Base-by-base conservation (phyloP, 2,329 filamentous ascomycete genomes). In the Colletotrichum filicis region DNA sequence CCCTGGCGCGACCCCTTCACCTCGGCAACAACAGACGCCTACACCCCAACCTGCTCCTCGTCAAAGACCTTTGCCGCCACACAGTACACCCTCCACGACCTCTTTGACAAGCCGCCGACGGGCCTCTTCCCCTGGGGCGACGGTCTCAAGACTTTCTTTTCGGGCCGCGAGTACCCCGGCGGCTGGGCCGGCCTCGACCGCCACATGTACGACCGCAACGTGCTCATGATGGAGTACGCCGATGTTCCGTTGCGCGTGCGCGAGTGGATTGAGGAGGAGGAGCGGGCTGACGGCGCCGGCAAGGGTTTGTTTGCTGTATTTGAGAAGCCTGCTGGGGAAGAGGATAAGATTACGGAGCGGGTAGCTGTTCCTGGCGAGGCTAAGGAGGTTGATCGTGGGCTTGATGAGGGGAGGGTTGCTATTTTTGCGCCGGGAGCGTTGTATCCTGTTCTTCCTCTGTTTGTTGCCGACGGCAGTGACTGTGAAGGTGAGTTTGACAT, bases 121-220 rank as follows among this genome's bases (percentile, higher is more conserved):
- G 85, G 85, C 14, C 79, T 87, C 8, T 77, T 78, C 65, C 80
- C 81, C 3, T 87, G 82, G 79, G 79, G 78, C 52, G 78, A 81
- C 6, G 84, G 82, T 1, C 81, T 87, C 53, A 85, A 84, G 76
- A 76, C 76, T 16, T 77, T 84, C 55, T 87, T 87, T 74, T 69
- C 77, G 8, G 79, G 79, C 5, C 80, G 83, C 37, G 79, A 83
- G 62, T 87, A 89, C 77, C 87, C 88, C 0, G 88, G 88, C 28
- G 83, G 83, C 53, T 90, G 88, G 88, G 82, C 82, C 30, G 88
- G 88, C 46, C 79, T 86, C 28, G 88, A 90, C 76, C 83, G 82
- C n/a, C 87, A 90, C 78, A 84, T 85, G 61, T 82, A 84, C 73
- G 85, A 87, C 66, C 84, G 87, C 22, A 83, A 82, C 68, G 76